Percentiles rank a stretch among this genome's conserved stretches.
Evolutionary conservation across 176 grass and related monocot genomes (phyloP).

Genomic region (Aechmea fasciata): DNA sequence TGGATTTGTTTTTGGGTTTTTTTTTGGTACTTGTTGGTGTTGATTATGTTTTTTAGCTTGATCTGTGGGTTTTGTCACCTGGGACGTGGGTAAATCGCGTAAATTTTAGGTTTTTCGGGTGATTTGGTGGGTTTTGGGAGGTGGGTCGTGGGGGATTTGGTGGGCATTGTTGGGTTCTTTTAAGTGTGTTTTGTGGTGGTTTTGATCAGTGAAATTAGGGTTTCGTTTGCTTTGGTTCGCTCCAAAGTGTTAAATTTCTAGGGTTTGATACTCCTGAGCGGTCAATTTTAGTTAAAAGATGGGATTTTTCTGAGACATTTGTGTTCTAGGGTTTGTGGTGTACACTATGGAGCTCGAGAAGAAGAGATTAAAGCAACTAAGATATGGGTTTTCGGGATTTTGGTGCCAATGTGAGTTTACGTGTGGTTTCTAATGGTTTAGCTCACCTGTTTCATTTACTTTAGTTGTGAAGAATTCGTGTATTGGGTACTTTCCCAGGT

Average conservation of each 20-base stretch:
- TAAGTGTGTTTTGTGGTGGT: too few species aligned
- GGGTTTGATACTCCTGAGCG: background rate
- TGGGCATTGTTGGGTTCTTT: too few species aligned
- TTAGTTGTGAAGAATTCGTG: background rate
- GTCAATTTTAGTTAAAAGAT: constrained; percentile 21
- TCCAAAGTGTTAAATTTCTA: background rate
- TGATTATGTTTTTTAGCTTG: background rate
- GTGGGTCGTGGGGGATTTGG: background rate
- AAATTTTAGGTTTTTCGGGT: background rate
- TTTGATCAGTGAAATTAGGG: too few species aligned
- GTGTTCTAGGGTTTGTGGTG: constrained; percentile 4
- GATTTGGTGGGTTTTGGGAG: background rate
- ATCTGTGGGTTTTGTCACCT: background rate
- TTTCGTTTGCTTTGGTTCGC: constrained; percentile 1
- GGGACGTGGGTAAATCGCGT: background rate
- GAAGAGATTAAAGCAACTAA: constrained; percentile 4
- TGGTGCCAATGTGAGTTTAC: background rate
- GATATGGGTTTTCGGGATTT: background rate
- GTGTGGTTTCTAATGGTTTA: background rate
- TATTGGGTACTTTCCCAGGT: background rate
- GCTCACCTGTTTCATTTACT: background rate
- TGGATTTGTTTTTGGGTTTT: constrained; percentile 1
- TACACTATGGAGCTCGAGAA: constrained; percentile 10
- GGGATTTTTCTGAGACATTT: constrained; percentile 10
- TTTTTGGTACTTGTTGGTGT: constrained; percentile 1